Evolutionary conservation across 139 green algal genomes (phyloP).

Genomic region (Gonium pectorale): DNA sequence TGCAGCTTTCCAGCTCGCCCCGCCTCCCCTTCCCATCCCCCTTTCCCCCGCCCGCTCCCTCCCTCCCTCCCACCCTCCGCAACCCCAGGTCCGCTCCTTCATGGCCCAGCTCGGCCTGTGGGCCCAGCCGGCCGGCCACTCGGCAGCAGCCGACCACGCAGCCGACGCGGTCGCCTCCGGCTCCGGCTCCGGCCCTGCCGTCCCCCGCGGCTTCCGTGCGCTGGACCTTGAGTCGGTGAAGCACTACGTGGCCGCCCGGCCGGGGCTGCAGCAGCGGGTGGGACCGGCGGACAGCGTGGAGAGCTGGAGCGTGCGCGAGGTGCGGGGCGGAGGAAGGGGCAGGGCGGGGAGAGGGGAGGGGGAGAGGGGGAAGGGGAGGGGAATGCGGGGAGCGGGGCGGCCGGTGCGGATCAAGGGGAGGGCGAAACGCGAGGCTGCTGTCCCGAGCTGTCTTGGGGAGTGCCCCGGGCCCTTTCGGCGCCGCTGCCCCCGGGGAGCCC

Average conservation of each 20-base stretch:
- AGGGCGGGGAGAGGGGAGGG: no score
- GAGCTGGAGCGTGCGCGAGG: conserved; percentile 70
- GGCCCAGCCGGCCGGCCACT: conserved; percentile 32
- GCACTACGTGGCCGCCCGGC: conserved; percentile 69
- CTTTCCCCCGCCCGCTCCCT: neutral
- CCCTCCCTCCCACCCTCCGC: neutral
- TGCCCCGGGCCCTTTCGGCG: no score
- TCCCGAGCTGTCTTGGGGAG: no score
- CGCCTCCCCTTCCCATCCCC: neutral
- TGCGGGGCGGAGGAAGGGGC: no score
- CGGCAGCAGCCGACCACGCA: neutral
- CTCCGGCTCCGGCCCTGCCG: neutral
- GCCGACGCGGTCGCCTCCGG: neutral
- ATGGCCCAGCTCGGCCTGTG: conserved; percentile 45
- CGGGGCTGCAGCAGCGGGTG: conserved; percentile 63
- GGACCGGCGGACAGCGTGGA: conserved; percentile 54
- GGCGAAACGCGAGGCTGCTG: no score
- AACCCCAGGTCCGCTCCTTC: conserved; percentile 63
- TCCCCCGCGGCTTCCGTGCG: conserved; percentile 13
- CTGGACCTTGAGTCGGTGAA: conserved; percentile 58
- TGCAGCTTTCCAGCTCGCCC: no score
- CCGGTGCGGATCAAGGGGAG: no score
- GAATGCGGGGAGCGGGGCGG: no score
- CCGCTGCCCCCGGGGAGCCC: no score
- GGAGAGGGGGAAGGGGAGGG: no score